These are phyloP conservation scores for Blastomyces gilchristii DNA, from an alignment of 2,329 filamentous ascomycete species.

Conservation along the genomic window DNA sequence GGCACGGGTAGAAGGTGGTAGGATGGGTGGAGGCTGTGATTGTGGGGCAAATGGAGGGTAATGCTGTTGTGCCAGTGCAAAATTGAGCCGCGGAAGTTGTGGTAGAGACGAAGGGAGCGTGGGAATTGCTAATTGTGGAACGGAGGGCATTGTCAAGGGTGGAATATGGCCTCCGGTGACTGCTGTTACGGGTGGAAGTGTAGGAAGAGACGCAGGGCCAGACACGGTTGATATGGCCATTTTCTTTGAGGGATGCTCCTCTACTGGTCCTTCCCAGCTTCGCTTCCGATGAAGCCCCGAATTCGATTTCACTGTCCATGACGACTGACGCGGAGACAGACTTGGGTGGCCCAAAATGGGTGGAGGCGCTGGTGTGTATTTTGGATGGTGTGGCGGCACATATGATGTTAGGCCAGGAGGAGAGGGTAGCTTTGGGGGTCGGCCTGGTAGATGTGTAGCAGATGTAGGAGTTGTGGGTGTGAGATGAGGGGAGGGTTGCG, in stretches of 20 bases:
- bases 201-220: conserved; percentile 19
- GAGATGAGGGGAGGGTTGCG: conserved; percentile 29
- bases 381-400: neutral
- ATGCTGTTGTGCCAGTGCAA: conserved; percentile 52
- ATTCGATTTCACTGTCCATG: conserved; percentile 28
- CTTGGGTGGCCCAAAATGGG: conserved; percentile 16
- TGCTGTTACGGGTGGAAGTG: conserved; percentile 20
- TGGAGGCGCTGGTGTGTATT: conserved; percentile 18
- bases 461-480: conserved; percentile 21
- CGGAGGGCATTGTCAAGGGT: conserved; percentile 26
- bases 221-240: conserved; percentile 20
- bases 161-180: conserved; percentile 24
- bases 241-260: conserved; percentile 50
- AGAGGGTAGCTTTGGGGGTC: conserved; percentile 30
- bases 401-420: conserved; percentile 21
- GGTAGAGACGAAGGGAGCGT: conserved; percentile 30
- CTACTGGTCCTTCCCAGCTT: conserved; percentile 44
- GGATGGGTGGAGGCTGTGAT: conserved; percentile 7
- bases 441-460: neutral
- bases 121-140: conserved; percentile 27
- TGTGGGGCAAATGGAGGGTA: conserved; percentile 21
- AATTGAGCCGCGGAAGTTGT: conserved; percentile 59
- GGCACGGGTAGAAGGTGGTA: conserved; percentile 40
- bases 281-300: conserved; percentile 42
- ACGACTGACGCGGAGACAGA: conserved; percentile 21